Evolutionary conservation across 805 yeast species (phyloP), one percentile per base, ranked within the genome.

Genomic region (Candida maesae): DNA sequence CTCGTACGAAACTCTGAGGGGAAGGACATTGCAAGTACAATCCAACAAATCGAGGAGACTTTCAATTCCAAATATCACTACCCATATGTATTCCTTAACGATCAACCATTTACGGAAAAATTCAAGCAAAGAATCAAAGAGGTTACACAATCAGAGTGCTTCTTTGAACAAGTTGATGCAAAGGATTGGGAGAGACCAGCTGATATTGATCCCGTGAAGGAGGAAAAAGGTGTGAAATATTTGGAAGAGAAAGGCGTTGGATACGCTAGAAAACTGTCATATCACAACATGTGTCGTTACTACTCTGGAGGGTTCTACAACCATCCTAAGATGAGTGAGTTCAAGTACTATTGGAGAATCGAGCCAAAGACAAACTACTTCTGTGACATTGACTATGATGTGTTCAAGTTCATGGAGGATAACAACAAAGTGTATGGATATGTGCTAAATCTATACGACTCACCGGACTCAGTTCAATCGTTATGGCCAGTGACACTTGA

Each of bases 261-360:
- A 5, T 83, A 84, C 56, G 86, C 89, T 2, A 67, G 67, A 16
- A 67, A 65, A 60, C 60, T 57, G 16, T 80, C 89, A 0, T 86
- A 86, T 53, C 95, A 84, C 54, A 81, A 84, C 54, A 86, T 86
- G 95, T 86, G 95, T 58, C 71, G 95, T 19, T 86, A 81, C 61
- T 84, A 84, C 58, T 78, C 83, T 36, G 78, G 76, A 11, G 64
- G 63, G 43, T 83, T 85, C 53, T 83, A 72, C 56, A 70, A 81
- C 36, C 75, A 82, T 46, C 84, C 84, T 11, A 71, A 75, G 41
- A 58, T 86, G 56, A 65, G 70, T 44, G 67, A 84, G 44, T 81
- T 71, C 63, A 73, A 69, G 51, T 86, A 81, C 63, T 83, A 82
- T 56, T 86, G 95, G 95, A 67, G 95, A 46, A 68, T 86, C 35